Base-by-base conservation (phyloP, 2,329 filamentous ascomycete genomes). In the Alternaria sp. region DNA sequence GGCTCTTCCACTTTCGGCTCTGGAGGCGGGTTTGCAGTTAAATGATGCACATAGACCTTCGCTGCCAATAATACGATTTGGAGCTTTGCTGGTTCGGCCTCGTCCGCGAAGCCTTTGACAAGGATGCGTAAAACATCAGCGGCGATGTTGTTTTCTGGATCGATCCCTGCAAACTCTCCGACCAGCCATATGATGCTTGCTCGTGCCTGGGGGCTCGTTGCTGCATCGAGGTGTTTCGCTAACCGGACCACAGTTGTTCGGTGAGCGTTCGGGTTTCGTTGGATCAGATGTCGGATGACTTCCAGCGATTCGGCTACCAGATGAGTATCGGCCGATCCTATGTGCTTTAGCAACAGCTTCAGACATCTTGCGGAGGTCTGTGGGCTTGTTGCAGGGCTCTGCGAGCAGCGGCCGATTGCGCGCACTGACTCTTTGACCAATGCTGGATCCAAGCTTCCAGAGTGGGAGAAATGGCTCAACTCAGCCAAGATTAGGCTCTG, bases 151-250 rank as follows among this genome's bases (percentile, higher is more conserved):
- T 96, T 90, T 63, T 94, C 90, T 10, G 90, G 87, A 59, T 93
- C 89, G 3, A 91, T 80, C 0, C 93, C 93, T 0, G 95, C 89
- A 72, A 96, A 98, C 79, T 99, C 96, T 49, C 96, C 96, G 0
- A 98, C 94, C 1, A 99, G 88, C 96, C 96, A 99, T 71, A 99
- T 91, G 67, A 99, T 97, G 54, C 93, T 97, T 4, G 96, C 96
- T 69, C 96, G 87, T 4, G 96, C 96, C 64, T 93, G 91, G 1
- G 96, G 90, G 65, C 96, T 94, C 0, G 91, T 93, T 2, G 93
- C 92, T 4, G 91, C 91, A 74, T 97, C 96, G 3, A 99, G 87
- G 65, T 97, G 94, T 80, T 93, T 96, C 6, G 96, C 96, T 52
- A 99, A 83, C 50, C 93, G 88, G 32, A 98, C 88, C 1, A 98